Conservation (phyloP, 106 monocot genomes). For the Ottelia alismoides region DNA sequence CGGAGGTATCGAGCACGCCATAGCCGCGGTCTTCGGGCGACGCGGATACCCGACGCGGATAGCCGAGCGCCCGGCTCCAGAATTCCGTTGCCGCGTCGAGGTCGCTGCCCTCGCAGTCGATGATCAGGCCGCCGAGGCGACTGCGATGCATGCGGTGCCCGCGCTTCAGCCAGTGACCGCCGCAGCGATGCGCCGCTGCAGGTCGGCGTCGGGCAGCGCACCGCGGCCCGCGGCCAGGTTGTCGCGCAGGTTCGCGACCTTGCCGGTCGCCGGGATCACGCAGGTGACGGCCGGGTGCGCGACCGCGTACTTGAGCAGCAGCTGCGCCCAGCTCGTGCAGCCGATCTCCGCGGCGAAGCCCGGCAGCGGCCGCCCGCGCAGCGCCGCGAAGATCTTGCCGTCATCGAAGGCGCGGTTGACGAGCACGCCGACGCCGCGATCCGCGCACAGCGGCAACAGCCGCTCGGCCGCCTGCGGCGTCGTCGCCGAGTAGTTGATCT, state of each 20-base stretch:
- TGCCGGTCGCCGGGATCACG: background rate
- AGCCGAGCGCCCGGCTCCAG: background rate
- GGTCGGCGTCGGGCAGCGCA: background rate
- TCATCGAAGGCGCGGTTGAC: background rate
- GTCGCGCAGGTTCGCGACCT: background rate
- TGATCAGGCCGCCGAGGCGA: background rate
- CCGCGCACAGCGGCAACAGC: background rate
- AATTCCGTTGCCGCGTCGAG: no score
- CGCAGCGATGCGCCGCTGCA: no score
- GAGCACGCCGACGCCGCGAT: background rate
- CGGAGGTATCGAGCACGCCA: no score
- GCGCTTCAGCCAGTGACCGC: no score
- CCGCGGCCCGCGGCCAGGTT: background rate
- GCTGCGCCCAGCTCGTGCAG: background rate
- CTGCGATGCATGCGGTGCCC: no score
- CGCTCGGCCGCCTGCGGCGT: no score
- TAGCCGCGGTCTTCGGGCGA: no score
- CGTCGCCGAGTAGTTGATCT: no score
- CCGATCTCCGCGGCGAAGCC: background rate
- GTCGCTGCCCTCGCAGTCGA: no score
- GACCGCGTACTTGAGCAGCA: background rate
- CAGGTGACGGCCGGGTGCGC: background rate
- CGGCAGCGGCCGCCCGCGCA: background rate
- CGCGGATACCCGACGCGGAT: background rate
- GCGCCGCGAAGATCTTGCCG: background rate